phyloP scores from a whole-genome alignment of 768 basidiomycete genomes.

The Pilatotrama ljubarskyi region DNA sequence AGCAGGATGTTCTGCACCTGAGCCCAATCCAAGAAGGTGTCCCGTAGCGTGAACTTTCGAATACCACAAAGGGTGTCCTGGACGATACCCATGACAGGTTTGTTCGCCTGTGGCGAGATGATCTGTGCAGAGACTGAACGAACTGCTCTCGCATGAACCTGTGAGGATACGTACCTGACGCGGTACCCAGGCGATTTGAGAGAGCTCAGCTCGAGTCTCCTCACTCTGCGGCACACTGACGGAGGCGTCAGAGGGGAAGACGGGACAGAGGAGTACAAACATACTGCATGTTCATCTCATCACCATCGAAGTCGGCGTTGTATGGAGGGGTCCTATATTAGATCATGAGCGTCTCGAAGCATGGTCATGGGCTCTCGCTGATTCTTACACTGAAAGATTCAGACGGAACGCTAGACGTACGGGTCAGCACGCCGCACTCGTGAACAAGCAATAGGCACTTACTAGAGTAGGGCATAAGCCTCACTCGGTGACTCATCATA shows the following conservation, averaged over 20 bases:
- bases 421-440: not conserved
- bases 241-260: conserved; percentile 6
- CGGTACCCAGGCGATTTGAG: conserved; percentile 98
- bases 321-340: conserved; percentile 84
- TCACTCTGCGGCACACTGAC: conserved; percentile 93
- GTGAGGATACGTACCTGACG: conserved; percentile 61
- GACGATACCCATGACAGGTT: conserved; percentile 99
- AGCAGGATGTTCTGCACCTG: conserved; percentile 96
- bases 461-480: conserved; percentile 98
- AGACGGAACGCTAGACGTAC: conserved; percentile 80
- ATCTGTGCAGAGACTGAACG: conserved; percentile 55
- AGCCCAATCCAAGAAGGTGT: conserved; percentile 94
- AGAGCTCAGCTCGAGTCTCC: conserved; percentile 97
- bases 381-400: conserved; percentile 92
- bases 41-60: conserved; percentile 94
- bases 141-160: not conserved
- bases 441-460: conserved; percentile 38
- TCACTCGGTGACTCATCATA: conserved; percentile 99
- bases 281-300: conserved; percentile 99
- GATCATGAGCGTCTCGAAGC: conserved; percentile 18
- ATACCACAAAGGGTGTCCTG: conserved; percentile 98
- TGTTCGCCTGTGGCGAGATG: conserved; percentile 98
- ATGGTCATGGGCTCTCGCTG: not conserved
- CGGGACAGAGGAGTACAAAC: conserved; percentile 35
- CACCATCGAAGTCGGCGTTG: conserved; percentile 99